phyloP scores from a whole-genome alignment of 768 basidiomycete species.

The Candolleomyces eurysporus region DNA sequence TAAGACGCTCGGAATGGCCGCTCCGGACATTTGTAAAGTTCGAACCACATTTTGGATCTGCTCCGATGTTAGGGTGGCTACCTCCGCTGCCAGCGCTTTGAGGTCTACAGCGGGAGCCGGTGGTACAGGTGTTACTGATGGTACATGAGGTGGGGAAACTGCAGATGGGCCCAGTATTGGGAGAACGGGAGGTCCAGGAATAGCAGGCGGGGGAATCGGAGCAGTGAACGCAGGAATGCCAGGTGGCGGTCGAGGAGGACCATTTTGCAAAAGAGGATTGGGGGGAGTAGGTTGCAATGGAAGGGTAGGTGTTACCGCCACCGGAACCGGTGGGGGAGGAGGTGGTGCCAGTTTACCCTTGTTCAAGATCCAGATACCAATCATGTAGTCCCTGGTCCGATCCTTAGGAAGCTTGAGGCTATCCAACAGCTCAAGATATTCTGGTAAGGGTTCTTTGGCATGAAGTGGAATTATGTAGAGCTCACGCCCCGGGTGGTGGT shows the following conservation, averaged over 20 bases:
- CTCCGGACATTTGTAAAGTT: constrained; percentile 34
- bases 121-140: constrained; percentile 20
- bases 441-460: constrained; percentile 67
- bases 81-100: constrained; percentile 62
- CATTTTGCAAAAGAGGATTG: constrained; percentile 18
- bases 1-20: constrained; percentile 22
- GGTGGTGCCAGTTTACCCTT: constrained; percentile 72
- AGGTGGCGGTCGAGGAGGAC: constrained; percentile 15
- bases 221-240: constrained; percentile 4
- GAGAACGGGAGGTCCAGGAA: not conserved
- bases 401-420: constrained; percentile 65
- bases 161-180: not conserved
- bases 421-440: constrained; percentile 83
- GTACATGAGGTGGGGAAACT: not conserved
- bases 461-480: constrained; percentile 81
- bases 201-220: not conserved
- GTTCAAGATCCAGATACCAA: constrained; percentile 83
- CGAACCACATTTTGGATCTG: constrained; percentile 70
- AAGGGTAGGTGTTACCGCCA: not conserved
- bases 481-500: constrained; percentile 77
- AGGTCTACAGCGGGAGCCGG: constrained; percentile 26
- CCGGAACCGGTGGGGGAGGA: constrained; percentile 21
- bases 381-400: constrained; percentile 62
- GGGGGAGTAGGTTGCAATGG: constrained; percentile 15
- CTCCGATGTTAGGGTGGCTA: constrained; percentile 72